phyloP scores from a whole-genome alignment of 2,329 filamentous ascomycete species.

The Chaetomiaceae sp. region DNA sequence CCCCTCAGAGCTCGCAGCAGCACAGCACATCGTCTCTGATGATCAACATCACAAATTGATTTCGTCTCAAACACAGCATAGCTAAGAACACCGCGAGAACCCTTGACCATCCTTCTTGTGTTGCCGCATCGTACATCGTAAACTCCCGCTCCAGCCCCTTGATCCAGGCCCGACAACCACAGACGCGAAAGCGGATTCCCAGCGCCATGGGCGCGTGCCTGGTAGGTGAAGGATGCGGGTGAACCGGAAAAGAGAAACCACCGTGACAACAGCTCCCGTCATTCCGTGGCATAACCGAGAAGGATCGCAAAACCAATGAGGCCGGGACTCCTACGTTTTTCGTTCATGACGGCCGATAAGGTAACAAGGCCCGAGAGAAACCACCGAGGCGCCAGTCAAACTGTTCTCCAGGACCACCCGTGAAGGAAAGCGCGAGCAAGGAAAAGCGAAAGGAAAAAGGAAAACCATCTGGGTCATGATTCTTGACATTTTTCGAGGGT shows the following conservation, averaged over 20 bases:
- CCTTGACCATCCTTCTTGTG: not conserved
- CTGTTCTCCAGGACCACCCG: too few relatives aligned
- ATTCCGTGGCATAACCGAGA: not conserved
- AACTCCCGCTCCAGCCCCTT: not conserved
- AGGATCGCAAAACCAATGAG: not conserved
- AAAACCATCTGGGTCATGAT: not conserved
- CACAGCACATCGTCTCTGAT: too few relatives aligned
- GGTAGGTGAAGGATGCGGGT: not conserved
- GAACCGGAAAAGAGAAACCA: not conserved
- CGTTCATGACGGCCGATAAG: not conserved
- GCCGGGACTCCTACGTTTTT: not conserved
- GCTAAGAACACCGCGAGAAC: not conserved
- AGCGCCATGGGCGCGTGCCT: not conserved
- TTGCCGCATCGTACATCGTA: constrained; percentile 6
- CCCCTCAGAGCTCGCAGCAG: too few relatives aligned
- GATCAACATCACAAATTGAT: too few relatives aligned
- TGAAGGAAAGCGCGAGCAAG: too few relatives aligned
- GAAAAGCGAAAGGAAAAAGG: not conserved
- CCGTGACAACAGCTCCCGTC: not conserved
- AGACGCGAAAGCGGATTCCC: too few relatives aligned
- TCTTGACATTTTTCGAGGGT: not conserved
- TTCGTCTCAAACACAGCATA: not conserved
- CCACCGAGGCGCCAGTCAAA: not conserved
- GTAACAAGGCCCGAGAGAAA: not conserved
- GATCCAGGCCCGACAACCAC: not conserved